Evolutionary conservation across 2,329 filamentous ascomycete genomes (phyloP), one percentile per base, ranked within the genome.

Genomic region (Trichoderma sp.): DNA sequence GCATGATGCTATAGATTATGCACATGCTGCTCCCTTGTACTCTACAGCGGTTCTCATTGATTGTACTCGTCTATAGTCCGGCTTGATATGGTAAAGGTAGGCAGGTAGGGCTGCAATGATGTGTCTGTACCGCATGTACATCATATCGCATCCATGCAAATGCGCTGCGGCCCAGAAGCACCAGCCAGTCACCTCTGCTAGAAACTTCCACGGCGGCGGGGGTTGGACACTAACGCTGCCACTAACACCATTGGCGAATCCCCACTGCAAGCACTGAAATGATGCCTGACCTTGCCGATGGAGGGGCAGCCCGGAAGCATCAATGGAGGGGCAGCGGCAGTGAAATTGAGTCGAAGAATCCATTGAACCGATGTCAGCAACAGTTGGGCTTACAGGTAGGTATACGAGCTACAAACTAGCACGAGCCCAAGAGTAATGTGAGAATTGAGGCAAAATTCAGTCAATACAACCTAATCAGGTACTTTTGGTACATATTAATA

Each of bases 151-250:
- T 21, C 62, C 34, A 30, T 39, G 64, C 56, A 60, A 61, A 70
- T 62, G 66, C 66, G 66, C 66, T 70, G 66, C 66, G 66, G 66
- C 66, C 66, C 66, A 70, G 66, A 47, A 30, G 30, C 60, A 26
- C 34, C 68, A 64, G 57, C 58, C 68, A 71, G 6, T 30, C 70
- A 26, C 43, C 47, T 30, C 36, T 71, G 68, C 71, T 73, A 73
- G 71, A 73, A 73, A 57, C 69, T 71, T 73, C 71, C 63, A 73
- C 60, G 56, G 62, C 62, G 21, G 60, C 61, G 67, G 58, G 53
- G 60, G 15, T 9, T 53, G 30, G 28, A n/a, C 68, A 64, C 58
- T 67, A 53, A 66, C 65, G 28, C 43, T 14, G 26, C n/a, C 64
- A 30, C 63, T 56, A 56, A 43, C 28, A 34, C 4, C 57, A 34